Evolutionary conservation across 2,329 filamentous ascomycete species (phyloP).

Genomic region (Ophiocordyceps robertsii): DNA sequence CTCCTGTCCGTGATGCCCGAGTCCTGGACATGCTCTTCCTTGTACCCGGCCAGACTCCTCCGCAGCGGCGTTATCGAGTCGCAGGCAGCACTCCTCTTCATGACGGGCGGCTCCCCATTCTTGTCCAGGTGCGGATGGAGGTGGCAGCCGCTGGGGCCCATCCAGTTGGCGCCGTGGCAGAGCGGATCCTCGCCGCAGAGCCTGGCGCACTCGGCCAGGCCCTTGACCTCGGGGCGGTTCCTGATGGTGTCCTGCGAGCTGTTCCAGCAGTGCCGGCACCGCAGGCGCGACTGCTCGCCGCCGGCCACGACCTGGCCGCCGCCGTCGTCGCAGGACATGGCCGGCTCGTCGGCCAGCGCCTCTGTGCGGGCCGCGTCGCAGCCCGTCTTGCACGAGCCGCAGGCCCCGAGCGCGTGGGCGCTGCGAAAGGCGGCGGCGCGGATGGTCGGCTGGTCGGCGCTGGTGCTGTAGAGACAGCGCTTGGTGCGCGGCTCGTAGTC

Average conservation of each 20-base stretch:
- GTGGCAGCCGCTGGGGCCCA: neutral
- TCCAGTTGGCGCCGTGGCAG: slow-evolving; percentile 3
- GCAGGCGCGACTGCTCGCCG: slow-evolving; percentile 1
- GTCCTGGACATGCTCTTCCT: too few relatives aligned
- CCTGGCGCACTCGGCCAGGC: slow-evolving; percentile 3
- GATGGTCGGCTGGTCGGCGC: slow-evolving; percentile 4
- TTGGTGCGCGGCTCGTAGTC: slow-evolving; percentile 7
- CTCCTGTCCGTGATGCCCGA: too few relatives aligned
- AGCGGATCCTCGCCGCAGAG: neutral
- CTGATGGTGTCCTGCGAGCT: neutral
- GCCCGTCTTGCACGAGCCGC: slow-evolving; percentile 4
- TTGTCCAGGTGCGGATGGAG: neutral
- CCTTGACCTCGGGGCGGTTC: neutral
- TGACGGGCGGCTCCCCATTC: neutral
- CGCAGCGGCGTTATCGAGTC: slow-evolving; percentile 1
- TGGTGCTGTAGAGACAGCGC: slow-evolving; percentile 6
- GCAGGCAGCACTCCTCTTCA: neutral
- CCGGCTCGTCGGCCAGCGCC: too few relatives aligned
- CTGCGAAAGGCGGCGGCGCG: slow-evolving; percentile 5
- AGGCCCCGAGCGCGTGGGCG: slow-evolving; percentile 5
- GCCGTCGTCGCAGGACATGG: neutral
- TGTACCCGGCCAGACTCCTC: neutral
- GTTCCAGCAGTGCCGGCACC: slow-evolving; percentile 2
- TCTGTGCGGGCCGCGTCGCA: slow-evolving; percentile 1
- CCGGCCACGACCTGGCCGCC: neutral